phyloP scores from a whole-genome alignment of 2,329 filamentous ascomycete species.

The Botryosphaeria dothidea region DNA sequence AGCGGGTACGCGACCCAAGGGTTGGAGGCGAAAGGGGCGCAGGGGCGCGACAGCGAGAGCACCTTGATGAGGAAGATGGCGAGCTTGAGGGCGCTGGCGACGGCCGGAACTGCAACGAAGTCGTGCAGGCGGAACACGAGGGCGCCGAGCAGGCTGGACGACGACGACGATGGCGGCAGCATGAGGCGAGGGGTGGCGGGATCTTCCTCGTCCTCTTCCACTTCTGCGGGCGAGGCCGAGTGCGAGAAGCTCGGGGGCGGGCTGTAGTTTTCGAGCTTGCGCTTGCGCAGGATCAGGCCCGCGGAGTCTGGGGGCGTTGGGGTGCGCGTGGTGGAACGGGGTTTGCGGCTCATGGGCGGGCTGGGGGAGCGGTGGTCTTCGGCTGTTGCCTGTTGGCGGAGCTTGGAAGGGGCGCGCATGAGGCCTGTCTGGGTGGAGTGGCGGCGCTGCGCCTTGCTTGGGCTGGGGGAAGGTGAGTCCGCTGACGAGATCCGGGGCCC shows the following conservation, averaged over 20 bases:
- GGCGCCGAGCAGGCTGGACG: constrained; percentile 12
- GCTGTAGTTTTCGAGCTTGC: constrained; percentile 11
- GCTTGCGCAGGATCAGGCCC: constrained; percentile 9
- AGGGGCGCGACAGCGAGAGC: constrained; percentile 64
- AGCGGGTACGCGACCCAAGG: constrained; percentile 67
- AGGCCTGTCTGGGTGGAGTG: constrained; percentile 25
- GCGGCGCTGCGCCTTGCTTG: constrained; percentile 27
- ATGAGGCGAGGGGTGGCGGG: constrained; percentile 5
- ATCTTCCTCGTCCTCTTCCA: too few species aligned
- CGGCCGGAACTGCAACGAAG: constrained; percentile 35
- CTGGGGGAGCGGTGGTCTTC: constrained; percentile 35
- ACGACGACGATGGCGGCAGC: constrained; percentile 26
- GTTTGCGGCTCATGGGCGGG: constrained; percentile 25
- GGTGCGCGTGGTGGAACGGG: neutral
- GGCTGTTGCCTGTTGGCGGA: constrained; percentile 32
- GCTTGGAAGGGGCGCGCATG: constrained; percentile 34
- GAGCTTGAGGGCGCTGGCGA: constrained; percentile 50
- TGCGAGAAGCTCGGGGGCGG: neutral
- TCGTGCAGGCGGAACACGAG: constrained; percentile 34
- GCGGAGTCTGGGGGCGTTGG: constrained; percentile 12
- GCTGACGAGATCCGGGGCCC: constrained; percentile 45
- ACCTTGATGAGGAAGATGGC: constrained; percentile 70
- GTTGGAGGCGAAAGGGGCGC: constrained; percentile 70
- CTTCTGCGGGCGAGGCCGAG: neutral
- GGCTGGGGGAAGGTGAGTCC: constrained; percentile 41